Evolutionary conservation across 75 land plant species (phyloP), one percentile per base, ranked within the genome.

Genomic region (Picea glauca): DNA sequence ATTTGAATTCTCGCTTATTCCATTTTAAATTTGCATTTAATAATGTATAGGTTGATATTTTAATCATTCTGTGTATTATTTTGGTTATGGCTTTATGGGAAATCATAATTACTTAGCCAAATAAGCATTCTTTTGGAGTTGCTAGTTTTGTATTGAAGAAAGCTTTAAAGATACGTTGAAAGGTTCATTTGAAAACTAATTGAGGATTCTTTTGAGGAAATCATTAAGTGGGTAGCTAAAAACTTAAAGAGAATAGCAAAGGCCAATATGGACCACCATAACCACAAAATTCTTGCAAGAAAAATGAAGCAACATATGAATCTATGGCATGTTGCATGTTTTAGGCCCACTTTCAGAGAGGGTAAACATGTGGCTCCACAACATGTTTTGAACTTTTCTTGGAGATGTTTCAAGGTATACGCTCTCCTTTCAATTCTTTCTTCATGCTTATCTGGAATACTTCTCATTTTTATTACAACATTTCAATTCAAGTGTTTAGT

Each of bases 41-140:
- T 26, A 26, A 26, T 26, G 26, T 26, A 26, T 26, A 26, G 26
- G 26, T 26, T 26, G 26, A 26, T 26, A 26, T 26, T 26, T 26
- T 26, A 26, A 26, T 26, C 26, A 26, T 26, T 26, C 0, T 26
- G 5, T n/a, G 13, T 46, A 50, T 17, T 21, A 74, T 56, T 43
- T 18, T 54, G 58, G 2, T 7, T 50, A 56, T 26, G 50, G 32
- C 4, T 13, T 9, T 14, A 74, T 1, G 15, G 72, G 72, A 67
- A 38, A n/a, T 40, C 72, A 33, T 1, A 54, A 56, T 23, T 74
- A 74, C 26, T 74, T 74, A 20, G 76, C 76, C 13, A 21, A 23
- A 30, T 58, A 74, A 26, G 76, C 58, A 17, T 74, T 74, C 21
- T 58, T 74, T n/a, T 58, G 58, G 17, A 74, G 76, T 46, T 74